Base-by-base conservation (phyloP, 495 filamentous ascomycete species). In the Lophiotrema nucula region DNA sequence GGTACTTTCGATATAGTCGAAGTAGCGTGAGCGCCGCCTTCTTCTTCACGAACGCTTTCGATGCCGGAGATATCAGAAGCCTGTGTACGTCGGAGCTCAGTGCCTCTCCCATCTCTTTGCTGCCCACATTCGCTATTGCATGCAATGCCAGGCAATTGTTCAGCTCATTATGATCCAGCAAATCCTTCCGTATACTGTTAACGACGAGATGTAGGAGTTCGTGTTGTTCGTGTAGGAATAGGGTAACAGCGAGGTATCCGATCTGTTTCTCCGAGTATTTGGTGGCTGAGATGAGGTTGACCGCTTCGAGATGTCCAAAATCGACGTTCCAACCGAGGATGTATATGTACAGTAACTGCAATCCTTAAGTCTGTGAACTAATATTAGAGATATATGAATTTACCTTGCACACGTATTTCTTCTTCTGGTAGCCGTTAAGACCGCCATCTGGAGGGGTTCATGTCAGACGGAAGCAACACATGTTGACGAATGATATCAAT, bases 221-320 rank as follows among this genome's bases (percentile, higher is more conserved):
- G 74, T 99, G 95, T 61, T 96, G 80, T 71, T 99, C 95, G 73
- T 99, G 93, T 22, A 99, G 77, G 72, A 99, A 97, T 31, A 99
- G 78, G 2, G 95, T 99, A 66, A 99, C 93, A 5, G 93, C 95
- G 60, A 99, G 78, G 69, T 99, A 99, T 44, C 95, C 95, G 65
- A 99, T 99, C 75, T 99, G 95, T 76, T 99, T 99, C 72, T 99
- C 95, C 4, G 93, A 97, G 74, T 97, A 99, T 69, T 97, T 97
- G 64, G 78, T 90, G 21, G 91, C 92, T 4, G 92, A 96, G 53
- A 99, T 92, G 55, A 99, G 82, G 62, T 97, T 97, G 71, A 99
- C 92, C 8, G 95, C 95, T 74, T 99, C 95, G 31, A 97, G 83
- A 70, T 99, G 95, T 21, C 95, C 95, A 69, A 99, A 99, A 71